Base-by-base conservation (phyloP, 768 basidiomycete species). In the Hirschioporus abietinus region DNA sequence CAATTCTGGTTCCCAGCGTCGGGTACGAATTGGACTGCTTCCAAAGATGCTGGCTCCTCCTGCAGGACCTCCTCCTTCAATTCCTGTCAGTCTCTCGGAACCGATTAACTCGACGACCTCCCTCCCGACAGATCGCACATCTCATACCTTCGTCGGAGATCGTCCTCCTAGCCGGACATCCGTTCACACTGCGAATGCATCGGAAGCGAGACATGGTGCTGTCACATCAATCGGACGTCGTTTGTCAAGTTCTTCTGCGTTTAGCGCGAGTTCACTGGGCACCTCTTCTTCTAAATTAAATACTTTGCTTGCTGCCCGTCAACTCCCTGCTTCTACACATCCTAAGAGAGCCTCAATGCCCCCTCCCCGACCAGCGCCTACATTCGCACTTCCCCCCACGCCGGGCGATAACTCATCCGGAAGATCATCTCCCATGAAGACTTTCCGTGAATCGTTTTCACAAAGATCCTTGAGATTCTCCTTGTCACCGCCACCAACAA, bases 361-460 rank as follows among this genome's bases (percentile, higher is more conserved):
- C 2, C 86, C 91, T 2, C 91, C 91, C 20, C 89, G 86, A 17
- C 91, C 91, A 34, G 84, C 88, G 4, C 90, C 92, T 0, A 88
- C 83, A 27, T 82, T 83, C 63, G 88, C 90, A 7, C 84, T 88
- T 18, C 90, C 91, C 17, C 87, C 88, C 62, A 86, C 90, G 7
- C 91, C 90, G 3, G 72, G 69, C 36, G 70, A 74, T 52, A 72
- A 70, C n/a, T 69, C 71, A 72, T 62, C 78, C 69, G 57, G 15
- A 81, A 81, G 63, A 66, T 61, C 68, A 26, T 35, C 62, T 26
- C 64, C 70, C n/a, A 58, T 70, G 6, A 63, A 67, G 58, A 69
- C 75, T 17, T 84, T 88, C 76, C 86, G 89, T 64, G 85, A 83
- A 64, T 85, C 88, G 35, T 76, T 88, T 23, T 77, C 83, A 17